phyloP scores from a whole-genome alignment of 2,329 filamentous ascomycete species.

The Helicocarpus griseus region DNA sequence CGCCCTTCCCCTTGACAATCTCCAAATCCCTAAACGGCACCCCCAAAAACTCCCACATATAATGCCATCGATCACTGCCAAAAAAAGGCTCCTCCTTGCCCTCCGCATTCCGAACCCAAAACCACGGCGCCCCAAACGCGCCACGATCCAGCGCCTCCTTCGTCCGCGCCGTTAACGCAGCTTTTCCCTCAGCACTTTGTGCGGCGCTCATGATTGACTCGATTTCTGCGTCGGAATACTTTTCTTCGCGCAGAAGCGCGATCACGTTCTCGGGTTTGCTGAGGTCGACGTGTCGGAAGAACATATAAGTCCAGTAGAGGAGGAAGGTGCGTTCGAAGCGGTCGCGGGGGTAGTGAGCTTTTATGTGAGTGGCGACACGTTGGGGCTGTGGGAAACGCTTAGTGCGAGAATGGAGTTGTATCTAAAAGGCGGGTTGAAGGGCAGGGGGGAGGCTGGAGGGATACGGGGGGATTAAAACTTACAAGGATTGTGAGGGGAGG shows the following conservation, averaged over 20 bases:
- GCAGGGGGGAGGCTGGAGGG: conserved; percentile 25
- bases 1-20: conserved; percentile 2
- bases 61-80: conserved; percentile 16
- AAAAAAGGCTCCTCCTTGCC: conserved; percentile 15
- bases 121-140: conserved; percentile 70
- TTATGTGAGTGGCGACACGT: conserved; percentile 58
- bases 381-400: conserved; percentile 41
- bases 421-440: no score
- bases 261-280: conserved; percentile 47
- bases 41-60: conserved; percentile 14
- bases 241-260: conserved; percentile 26
- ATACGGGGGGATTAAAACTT: conserved; percentile 26
- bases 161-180: conserved; percentile 49
- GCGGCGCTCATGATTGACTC: conserved; percentile 46
- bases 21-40: conserved; percentile 12
- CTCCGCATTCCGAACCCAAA: conserved; percentile 51
- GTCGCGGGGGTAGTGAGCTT: conserved; percentile 42
- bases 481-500: conserved; percentile 46
- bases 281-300: conserved; percentile 51
- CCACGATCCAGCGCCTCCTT: conserved; percentile 53
- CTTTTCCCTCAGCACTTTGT: conserved; percentile 41
- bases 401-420: background rate
- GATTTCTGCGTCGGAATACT: conserved; percentile 45
- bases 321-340: conserved; percentile 47
- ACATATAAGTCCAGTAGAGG: conserved; percentile 52